Base-by-base conservation (phyloP, 805 yeast species). In the Wickerhamomyces chaumierensis region DNA sequence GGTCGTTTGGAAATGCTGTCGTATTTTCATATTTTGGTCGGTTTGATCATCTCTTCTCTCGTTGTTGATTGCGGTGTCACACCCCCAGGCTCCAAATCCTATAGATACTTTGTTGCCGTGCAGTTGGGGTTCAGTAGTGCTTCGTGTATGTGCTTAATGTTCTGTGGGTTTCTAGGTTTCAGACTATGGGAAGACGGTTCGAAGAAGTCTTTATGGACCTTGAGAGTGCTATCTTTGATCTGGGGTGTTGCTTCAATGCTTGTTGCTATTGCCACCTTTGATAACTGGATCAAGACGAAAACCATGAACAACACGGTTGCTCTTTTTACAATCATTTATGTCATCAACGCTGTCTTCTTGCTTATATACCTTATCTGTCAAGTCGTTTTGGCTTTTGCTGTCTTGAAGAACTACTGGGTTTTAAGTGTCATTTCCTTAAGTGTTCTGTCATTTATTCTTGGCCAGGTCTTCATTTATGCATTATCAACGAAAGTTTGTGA, bases 161-260 rank as follows among this genome's bases (percentile, higher is more conserved):
- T 75, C 38, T 79, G 81, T 43, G 96, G 96, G 4, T 54, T 92
- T 4, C 60, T 87, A 16, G 88, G 90, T 16, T 86, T 86, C 57
- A 92, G 87, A 57, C 61, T 88, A 28, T 92, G 95, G 94, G 96
- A 88, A 57, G 98, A 90, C 58, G 96, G 96, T 16, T 81, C 95
- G 1, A 53, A 57, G 15, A 64, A 55, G 41, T 77, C 95, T 1
- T 69, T 84, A 66, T 60, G 74, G 56, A 53, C 66, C 3, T 57
- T 82, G 33, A 66, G 85, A 42, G 36, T 68, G 3, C 47, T 73
- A 1, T 66, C 85, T n/a, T 36, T 66, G 2, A 47, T 62, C 1
- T 76, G 84, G 52, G 87, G 85, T 50, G 63, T 68, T 1, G 57
- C 78, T 20, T 75, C 81, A 42, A 88, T 82, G 52, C 56, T 85